Evolutionary conservation across 495 filamentous ascomycete species (phyloP), one percentile per base, ranked within the genome.

Genomic region (Penicillium soppii): DNA sequence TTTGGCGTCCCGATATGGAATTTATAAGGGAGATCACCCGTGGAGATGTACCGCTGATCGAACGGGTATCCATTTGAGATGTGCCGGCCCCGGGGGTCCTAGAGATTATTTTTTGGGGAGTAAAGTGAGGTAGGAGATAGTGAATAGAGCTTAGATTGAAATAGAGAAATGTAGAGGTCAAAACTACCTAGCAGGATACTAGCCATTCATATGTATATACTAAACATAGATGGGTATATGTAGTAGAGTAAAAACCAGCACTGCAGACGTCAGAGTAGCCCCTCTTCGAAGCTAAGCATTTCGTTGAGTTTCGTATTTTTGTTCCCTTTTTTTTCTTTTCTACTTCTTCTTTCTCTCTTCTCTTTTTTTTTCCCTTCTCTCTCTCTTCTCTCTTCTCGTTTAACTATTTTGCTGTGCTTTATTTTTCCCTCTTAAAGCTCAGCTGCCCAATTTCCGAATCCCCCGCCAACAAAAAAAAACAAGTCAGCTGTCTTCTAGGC

Each of bases 11-110:
- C 4, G 83, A 90, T 62, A 72, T 74, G 39, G 78, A 70, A 27
- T 90, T 92, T 52, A 60, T 96, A 26, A 68, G 76, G 52, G 77
- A 86, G 52, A 81, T 95, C 56, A 95, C 91, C 2, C 67, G 79
- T 22, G 88, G 86, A 4, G 89, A 96, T 70, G 72, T 88, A 8
- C 84, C 89, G 2, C 58, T 86, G 59, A 67, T 69, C 16, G 53
- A 61, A 5, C 68, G 55, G 53, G 23, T 70, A 58, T 35, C 29
- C 29, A 27, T 27, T 27, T 27, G n/a, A n/a, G n/a, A n/a, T n/a
- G n/a, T n/a, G n/a, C n/a, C n/a, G n/a, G n/a, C n/a, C n/a, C n/a
- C n/a, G n/a, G n/a, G n/a, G n/a, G n/a, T n/a, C n/a, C n/a, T n/a
- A n/a, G n/a, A n/a, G n/a, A n/a, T n/a, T n/a, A n/a, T n/a, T n/a